phyloP scores from a whole-genome alignment of 2,329 filamentous ascomycete species.

The Niveomyces coronatus region DNA sequence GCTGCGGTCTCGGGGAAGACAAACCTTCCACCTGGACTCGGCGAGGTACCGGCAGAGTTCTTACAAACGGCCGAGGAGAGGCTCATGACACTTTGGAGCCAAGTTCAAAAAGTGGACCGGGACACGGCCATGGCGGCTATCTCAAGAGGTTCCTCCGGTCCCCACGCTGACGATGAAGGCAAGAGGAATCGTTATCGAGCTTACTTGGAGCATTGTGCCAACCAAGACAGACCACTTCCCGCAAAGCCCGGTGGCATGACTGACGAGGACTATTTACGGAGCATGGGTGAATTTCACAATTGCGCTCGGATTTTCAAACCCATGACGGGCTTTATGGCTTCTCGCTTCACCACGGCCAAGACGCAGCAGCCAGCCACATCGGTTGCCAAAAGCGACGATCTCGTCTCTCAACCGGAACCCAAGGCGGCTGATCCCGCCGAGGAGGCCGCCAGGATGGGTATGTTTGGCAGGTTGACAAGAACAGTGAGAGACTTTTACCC shows the following conservation, averaged over 20 bases:
- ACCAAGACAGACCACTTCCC: constrained; percentile 38
- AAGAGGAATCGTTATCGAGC: constrained; percentile 73
- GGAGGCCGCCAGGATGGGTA: constrained; percentile 77
- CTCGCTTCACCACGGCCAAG: constrained; percentile 72
- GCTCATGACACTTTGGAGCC: constrained; percentile 44
- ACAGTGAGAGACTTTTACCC: constrained; percentile 64
- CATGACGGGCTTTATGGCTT: constrained; percentile 85
- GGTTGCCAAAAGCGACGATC: constrained; percentile 13
- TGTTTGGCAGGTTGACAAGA: constrained; percentile 87
- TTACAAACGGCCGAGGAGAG: constrained; percentile 53
- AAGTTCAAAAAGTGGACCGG: constrained; percentile 55
- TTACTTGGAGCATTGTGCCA: constrained; percentile 68
- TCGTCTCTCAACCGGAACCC: constrained; percentile 21
- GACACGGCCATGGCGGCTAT: constrained; percentile 59
- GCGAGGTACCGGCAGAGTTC: constrained; percentile 61
- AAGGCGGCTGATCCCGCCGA: constrained; percentile 58
- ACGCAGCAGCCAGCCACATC: constrained; percentile 23
- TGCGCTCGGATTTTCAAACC: constrained; percentile 73
- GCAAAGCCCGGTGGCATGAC: constrained; percentile 30
- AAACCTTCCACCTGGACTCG: constrained; percentile 66
- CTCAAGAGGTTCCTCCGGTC: constrained; percentile 52
- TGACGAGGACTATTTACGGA: constrained; percentile 67
- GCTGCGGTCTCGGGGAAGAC: constrained; percentile 63
- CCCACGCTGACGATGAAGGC: constrained; percentile 70
- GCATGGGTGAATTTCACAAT: constrained; percentile 64